phyloP scores from a whole-genome alignment of 1,284 basidiomycete genomes.

The Blastosporella zonata region DNA sequence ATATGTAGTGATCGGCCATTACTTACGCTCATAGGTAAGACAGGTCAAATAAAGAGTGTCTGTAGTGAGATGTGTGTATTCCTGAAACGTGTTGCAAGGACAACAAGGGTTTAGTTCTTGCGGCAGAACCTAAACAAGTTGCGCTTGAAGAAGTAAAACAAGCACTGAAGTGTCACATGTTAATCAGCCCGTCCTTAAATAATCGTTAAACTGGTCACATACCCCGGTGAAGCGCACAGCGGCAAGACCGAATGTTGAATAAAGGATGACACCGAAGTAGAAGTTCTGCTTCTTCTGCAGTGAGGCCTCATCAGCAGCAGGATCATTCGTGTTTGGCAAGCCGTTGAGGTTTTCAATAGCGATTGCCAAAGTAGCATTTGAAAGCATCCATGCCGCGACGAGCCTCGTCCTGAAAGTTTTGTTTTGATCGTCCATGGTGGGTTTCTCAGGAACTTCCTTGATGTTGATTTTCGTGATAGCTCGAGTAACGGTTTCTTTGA shows the following conservation, averaged over 20 bases:
- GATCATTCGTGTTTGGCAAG: slow-evolving; percentile 41
- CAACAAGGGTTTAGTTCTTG: slow-evolving; percentile 47
- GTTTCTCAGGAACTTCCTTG: slow-evolving; percentile 73
- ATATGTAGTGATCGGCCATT: background rate
- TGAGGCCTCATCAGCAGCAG: slow-evolving; percentile 39
- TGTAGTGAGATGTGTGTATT: slow-evolving; percentile 4
- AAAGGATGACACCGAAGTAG: slow-evolving; percentile 85
- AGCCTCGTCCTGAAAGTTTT: slow-evolving; percentile 92
- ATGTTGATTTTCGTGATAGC: slow-evolving; percentile 82
- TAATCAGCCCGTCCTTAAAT: slow-evolving; percentile 12
- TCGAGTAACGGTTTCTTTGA: slow-evolving; percentile 91
- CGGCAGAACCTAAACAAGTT: slow-evolving; percentile 83
- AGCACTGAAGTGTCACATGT: slow-evolving; percentile 46
- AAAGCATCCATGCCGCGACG: slow-evolving; percentile 83
- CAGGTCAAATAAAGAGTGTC: background rate
- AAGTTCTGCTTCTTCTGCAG: slow-evolving; percentile 65
- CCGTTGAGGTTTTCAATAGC: slow-evolving; percentile 87
- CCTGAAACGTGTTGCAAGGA: slow-evolving; percentile 11
- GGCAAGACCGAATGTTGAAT: slow-evolving; percentile 84
- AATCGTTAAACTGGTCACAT: slow-evolving; percentile 33
- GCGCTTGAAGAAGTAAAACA: slow-evolving; percentile 80
- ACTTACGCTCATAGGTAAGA: background rate
- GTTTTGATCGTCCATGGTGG: slow-evolving; percentile 89
- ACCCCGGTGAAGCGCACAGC: slow-evolving; percentile 82
- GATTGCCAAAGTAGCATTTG: slow-evolving; percentile 78